These are phyloP conservation scores for Lyophyllum semitale DNA, from an alignment of 768 basidiomycete genomes.

Conservation along the genomic window DNA sequence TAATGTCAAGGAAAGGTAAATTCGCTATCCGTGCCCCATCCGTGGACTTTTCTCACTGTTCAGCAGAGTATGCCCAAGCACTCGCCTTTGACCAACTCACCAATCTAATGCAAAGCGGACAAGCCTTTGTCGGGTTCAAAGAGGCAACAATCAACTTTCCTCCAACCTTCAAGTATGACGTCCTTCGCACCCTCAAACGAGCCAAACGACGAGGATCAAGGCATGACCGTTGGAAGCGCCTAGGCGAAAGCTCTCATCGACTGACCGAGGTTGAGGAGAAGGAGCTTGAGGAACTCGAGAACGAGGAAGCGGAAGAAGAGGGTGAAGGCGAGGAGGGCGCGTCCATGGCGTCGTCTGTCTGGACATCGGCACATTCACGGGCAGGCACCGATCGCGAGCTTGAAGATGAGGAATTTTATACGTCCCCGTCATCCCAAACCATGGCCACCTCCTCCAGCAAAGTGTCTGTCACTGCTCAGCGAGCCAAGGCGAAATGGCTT, in stretches of 20 bases:
- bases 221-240: constrained; percentile 35
- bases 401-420: constrained; percentile 41
- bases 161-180: constrained; percentile 94
- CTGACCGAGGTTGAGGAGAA: constrained; percentile 43
- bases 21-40: not conserved
- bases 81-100: constrained; percentile 89
- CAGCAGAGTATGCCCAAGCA: constrained; percentile 77
- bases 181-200: constrained; percentile 59
- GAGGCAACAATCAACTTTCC: constrained; percentile 85
- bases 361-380: constrained; percentile 47
- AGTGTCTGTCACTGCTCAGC: constrained; percentile 44
- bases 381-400: constrained; percentile 33
- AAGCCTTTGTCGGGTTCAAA: constrained; percentile 74
- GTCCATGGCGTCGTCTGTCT: constrained; percentile 56
- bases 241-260: constrained; percentile 31
- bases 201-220: constrained; percentile 40
- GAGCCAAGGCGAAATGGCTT: constrained; percentile 59
- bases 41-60: not conserved
- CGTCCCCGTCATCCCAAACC: constrained; percentile 28
- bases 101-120: constrained; percentile 68
- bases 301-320: constrained; percentile 39
- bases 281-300: constrained; percentile 31
- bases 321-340: constrained; percentile 39
- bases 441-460: constrained; percentile 36
- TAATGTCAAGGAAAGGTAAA: constrained; percentile 77